phyloP scores from a whole-genome alignment of 495 filamentous ascomycete species.

The Pyronema omphalodes region DNA sequence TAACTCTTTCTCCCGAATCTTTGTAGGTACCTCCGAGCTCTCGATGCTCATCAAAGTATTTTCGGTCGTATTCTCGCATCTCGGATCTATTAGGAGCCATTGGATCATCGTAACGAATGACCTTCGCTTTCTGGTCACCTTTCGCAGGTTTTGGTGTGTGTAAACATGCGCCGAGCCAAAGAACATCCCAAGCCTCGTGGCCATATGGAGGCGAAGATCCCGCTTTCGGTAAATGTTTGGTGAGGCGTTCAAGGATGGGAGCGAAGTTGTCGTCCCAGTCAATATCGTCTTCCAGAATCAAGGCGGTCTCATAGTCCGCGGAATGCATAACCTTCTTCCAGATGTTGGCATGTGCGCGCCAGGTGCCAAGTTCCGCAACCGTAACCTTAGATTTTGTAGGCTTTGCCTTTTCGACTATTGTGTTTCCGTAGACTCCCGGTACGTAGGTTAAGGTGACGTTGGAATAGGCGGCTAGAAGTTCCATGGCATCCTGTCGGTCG shows the following conservation, averaged over 20 bases:
- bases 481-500: constrained; percentile 2
- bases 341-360: constrained; percentile 19
- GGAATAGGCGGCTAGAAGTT: neutral
- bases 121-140: neutral
- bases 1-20: constrained; percentile 11
- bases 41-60: neutral
- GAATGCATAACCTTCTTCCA: constrained; percentile 19
- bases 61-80: neutral
- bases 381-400: neutral
- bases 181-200: constrained; percentile 25
- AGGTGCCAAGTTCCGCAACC: neutral
- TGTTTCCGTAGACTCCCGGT: neutral
- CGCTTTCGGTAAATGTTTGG: constrained; percentile 3
- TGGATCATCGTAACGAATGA: neutral
- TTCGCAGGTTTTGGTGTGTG: neutral
- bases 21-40: neutral
- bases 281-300: constrained; percentile 33
- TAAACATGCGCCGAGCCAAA: constrained; percentile 29
- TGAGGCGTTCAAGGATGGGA: constrained; percentile 10
- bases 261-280: constrained; percentile 30
- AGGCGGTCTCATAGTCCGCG: constrained; percentile 24
- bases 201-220: neutral
- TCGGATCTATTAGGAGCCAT: neutral
- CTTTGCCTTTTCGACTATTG: neutral
- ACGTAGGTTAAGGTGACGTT: neutral